phyloP scores from a whole-genome alignment of 305 asterid genomes.

The Fraxinus nigra region DNA sequence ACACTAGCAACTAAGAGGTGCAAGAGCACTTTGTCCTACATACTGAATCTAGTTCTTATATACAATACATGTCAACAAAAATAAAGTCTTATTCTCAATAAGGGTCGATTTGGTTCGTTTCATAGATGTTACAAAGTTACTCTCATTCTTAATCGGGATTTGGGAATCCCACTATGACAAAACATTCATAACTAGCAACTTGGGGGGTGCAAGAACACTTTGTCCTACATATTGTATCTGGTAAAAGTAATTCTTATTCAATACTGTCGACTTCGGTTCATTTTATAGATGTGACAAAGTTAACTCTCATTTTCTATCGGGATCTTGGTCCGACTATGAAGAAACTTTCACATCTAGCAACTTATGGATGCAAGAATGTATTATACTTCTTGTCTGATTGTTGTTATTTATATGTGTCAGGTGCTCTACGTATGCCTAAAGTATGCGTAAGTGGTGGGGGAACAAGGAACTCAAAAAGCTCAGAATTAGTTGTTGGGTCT shows the following conservation, averaged over 20 bases:
- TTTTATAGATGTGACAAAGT: background rate
- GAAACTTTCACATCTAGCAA: background rate
- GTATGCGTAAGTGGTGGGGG: background rate
- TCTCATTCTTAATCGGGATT: background rate
- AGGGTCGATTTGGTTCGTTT: background rate
- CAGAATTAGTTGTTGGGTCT: constrained; percentile 39
- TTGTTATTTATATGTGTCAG: constrained; percentile 21
- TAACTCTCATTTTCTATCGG: background rate
- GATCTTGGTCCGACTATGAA: background rate
- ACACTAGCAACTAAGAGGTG: background rate
- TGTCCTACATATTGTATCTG: background rate
- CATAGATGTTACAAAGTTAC: background rate
- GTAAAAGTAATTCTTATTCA: background rate
- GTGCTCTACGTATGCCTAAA: constrained; percentile 22
- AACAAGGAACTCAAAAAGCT: constrained; percentile 25
- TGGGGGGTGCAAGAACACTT: background rate
- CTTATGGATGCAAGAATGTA: background rate
- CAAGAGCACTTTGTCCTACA: background rate
- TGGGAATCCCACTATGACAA: background rate
- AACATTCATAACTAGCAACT: background rate
- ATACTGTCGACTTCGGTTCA: background rate
- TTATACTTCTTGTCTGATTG: background rate
- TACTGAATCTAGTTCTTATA: background rate
- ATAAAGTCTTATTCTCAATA: background rate
- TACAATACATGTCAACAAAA: background rate